phyloP scores from a whole-genome alignment of 306 rosid species.

The Cicer pinnatifidum region DNA sequence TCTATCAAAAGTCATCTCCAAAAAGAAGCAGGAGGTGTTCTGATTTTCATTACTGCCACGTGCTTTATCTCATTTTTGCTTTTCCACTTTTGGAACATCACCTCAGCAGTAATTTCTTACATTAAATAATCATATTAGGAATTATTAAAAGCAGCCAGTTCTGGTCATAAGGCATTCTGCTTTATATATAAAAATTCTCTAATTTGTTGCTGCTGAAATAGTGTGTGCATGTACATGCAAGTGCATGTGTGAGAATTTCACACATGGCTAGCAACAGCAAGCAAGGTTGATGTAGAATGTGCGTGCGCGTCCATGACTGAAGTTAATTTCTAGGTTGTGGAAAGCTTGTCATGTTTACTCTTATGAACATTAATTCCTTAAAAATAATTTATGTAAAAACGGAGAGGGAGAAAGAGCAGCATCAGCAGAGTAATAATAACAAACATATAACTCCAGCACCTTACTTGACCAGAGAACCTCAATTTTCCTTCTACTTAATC shows the following conservation, averaged over 20 bases:
- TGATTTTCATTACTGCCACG: conserved; percentile 20
- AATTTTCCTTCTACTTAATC: conserved; percentile 19
- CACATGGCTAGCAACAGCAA: neutral
- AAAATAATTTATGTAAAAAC: neutral
- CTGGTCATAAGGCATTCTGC: conserved; percentile 21
- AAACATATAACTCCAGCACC: conserved; percentile 12
- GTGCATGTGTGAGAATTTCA: conserved; percentile 8
- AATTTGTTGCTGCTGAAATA: conserved; percentile 6
- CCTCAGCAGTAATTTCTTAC: conserved; percentile 27
- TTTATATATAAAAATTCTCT: conserved; percentile 27
- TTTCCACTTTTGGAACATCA: conserved; percentile 25
- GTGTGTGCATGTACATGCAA: neutral
- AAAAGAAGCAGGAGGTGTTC: conserved; percentile 27
- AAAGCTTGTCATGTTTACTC: conserved; percentile 11
- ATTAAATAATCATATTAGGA: conserved; percentile 29
- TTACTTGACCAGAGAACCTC: conserved; percentile 28
- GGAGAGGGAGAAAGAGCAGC: conserved; percentile 1
- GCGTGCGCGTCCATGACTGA: neutral
- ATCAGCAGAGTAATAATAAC: conserved; percentile 26
- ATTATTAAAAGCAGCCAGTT: conserved; percentile 19
- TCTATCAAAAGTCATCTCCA: neutral
- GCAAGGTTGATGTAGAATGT: neutral
- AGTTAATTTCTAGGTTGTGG: conserved; percentile 9
- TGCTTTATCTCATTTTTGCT: conserved; percentile 27
- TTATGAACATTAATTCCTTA: conserved; percentile 21